phyloP scores from a whole-genome alignment of 1,139 yeast species.

The Diutina ranongensis region DNA sequence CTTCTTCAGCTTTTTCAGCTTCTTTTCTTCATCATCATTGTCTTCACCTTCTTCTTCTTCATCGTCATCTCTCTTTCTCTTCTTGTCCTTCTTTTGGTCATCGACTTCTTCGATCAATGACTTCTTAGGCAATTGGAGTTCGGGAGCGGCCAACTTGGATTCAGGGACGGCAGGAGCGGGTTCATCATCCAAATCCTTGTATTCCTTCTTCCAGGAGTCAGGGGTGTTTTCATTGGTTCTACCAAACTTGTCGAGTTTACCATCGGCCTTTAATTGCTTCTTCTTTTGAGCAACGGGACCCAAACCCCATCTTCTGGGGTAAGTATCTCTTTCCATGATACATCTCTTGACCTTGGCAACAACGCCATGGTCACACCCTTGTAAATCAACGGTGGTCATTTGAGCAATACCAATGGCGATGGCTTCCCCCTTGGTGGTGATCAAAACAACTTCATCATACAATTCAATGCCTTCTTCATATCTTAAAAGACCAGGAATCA shows the following conservation, averaged over 20 bases:
- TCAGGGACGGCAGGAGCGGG: constrained; percentile 43
- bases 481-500: constrained; percentile 97
- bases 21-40: constrained; percentile 22
- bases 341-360: constrained; percentile 98
- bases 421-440: constrained; percentile 99
- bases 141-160: constrained; percentile 35
- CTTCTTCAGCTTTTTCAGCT: constrained; percentile 31
- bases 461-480: constrained; percentile 97
- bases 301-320: constrained; percentile 99
- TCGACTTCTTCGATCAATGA: constrained; percentile 12
- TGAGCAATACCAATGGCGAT: constrained; percentile 98
- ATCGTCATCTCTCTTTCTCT: constrained; percentile 49
- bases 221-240: constrained; percentile 92
- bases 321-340: constrained; percentile 98
- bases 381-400: constrained; percentile 96
- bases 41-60: constrained; percentile 29
- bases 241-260: constrained; percentile 93
- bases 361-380: constrained; percentile 95
- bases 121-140: constrained; percentile 43
- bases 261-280: constrained; percentile 95
- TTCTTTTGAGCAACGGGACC: constrained; percentile 98
- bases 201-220: constrained; percentile 78
- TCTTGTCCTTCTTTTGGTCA: constrained; percentile 19
- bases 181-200: constrained; percentile 69
- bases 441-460: constrained; percentile 94